Evolutionary conservation across 371 early-diverging fungal species (phyloP).

Genomic region (Globomyces sp.): DNA sequence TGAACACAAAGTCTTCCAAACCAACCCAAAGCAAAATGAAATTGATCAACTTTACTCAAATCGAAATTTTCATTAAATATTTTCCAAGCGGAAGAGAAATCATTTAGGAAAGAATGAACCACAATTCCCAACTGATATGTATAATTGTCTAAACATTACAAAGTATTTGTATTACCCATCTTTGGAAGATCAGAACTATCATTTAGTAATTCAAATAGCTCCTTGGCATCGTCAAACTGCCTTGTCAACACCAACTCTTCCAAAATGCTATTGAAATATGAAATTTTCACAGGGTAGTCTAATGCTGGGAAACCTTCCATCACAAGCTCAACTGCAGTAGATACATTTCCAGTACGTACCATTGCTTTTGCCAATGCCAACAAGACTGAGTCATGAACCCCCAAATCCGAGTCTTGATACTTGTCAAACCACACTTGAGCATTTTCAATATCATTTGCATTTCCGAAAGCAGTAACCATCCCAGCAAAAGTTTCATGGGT

Average conservation of each 20-base stretch:
- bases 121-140: background rate
- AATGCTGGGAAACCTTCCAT: background rate
- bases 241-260: background rate
- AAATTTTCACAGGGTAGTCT: background rate
- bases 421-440: constrained; percentile 5
- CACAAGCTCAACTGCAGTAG: constrained; percentile 2
- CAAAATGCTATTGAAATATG: constrained; percentile 1
- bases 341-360: background rate
- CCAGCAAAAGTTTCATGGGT: constrained; percentile 1
- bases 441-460: background rate
- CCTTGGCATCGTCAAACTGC: constrained; percentile 8
- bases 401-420: constrained; percentile 3
- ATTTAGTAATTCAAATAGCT: constrained; percentile 3
- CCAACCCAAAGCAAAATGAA: background rate
- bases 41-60: background rate
- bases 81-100: background rate
- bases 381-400: background rate
- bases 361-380: background rate
- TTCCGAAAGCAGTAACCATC: constrained; percentile 3
- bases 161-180: too few relatives aligned
- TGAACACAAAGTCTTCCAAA: constrained; percentile 2
- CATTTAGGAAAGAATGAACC: background rate
- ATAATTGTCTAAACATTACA: background rate
- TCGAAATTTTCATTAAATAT: too few relatives aligned
- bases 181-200: background rate